A percentile compares a stretch with the other conserved stretches of the same genome.
These are phyloP conservation scores for Phytophthora aleatoria DNA, from an alignment of 352 stramenopile species.

Conservation along the genomic window DNA sequence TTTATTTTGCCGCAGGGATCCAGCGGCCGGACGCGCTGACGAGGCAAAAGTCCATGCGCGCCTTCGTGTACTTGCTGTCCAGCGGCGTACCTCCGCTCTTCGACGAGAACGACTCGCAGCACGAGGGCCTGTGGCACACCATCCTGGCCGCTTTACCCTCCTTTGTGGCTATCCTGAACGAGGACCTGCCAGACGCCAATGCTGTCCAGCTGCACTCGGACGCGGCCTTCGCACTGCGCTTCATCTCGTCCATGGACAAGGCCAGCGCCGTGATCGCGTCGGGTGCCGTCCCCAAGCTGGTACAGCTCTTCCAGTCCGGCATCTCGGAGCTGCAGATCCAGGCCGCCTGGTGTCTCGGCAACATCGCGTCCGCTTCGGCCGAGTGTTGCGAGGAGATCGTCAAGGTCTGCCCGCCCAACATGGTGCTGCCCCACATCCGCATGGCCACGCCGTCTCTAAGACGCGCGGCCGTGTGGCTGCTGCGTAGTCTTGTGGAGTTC, in stretches of 20 bases:
- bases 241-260: conserved; percentile 91
- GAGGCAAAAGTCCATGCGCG: conserved; percentile 84
- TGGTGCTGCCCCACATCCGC: conserved; percentile 82
- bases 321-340: conserved; percentile 91
- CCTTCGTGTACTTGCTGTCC: conserved; percentile 87
- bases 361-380: conserved; percentile 81
- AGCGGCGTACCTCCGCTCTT: conserved; percentile 86
- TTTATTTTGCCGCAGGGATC: conserved; percentile 47
- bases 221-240: conserved; percentile 84
- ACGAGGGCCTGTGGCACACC: conserved; percentile 78
- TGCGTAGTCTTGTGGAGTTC: conserved; percentile 87
- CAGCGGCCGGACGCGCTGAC: conserved; percentile 76
- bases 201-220: conserved; percentile 85
- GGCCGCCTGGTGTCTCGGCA: conserved; percentile 85
- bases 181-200: conserved; percentile 61
- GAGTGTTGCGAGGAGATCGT: conserved; percentile 80
- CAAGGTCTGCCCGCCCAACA: conserved; percentile 63
- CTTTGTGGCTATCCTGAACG: conserved; percentile 82
- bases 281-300: conserved; percentile 75
- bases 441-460: conserved; percentile 82
- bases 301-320: conserved; percentile 84
- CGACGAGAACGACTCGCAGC: conserved; percentile 83
- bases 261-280: conserved; percentile 70
- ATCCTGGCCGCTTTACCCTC: conserved; percentile 81
- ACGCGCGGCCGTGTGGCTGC: conserved; percentile 79